phyloP scores from a whole-genome alignment of 257 asterid genomes.

The Nyctanthes arbortristis region DNA sequence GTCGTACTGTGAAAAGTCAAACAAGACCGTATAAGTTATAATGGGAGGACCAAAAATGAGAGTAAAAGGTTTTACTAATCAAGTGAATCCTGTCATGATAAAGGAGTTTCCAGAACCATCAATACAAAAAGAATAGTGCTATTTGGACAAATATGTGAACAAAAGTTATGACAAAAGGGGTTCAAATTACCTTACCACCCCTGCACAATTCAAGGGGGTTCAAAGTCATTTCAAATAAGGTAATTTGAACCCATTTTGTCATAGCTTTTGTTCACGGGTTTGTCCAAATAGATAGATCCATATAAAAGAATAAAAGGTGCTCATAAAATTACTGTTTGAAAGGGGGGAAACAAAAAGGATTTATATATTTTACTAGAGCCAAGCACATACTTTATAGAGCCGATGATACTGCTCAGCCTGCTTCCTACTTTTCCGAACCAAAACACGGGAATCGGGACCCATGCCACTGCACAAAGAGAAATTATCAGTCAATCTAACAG shows the following conservation, averaged over 20 bases:
- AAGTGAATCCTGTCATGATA: background rate
- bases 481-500: slow-evolving; percentile 19
- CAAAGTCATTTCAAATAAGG: too few relatives aligned
- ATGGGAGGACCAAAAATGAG: slow-evolving; percentile 7
- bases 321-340: background rate
- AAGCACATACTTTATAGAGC: slow-evolving; percentile 70
- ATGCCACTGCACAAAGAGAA: slow-evolving; percentile 76
- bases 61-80: background rate
- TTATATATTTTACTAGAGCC: slow-evolving; percentile 2
- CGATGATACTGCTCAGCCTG: slow-evolving; percentile 94
- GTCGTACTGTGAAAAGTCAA: background rate
- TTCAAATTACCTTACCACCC: too few relatives aligned
- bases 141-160: too few relatives aligned
- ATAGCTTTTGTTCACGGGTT: too few relatives aligned
- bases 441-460: slow-evolving; percentile 99
- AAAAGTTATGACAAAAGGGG: too few relatives aligned
- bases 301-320: background rate
- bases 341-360: background rate
- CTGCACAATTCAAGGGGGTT: too few relatives aligned
- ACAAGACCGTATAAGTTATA: background rate
- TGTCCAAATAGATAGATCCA: too few relatives aligned
- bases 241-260: too few relatives aligned
- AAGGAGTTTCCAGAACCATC: too few relatives aligned
- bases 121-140: too few relatives aligned
- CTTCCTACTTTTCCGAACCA: slow-evolving; percentile 97